Percentiles rank a stretch among this genome's conserved stretches.
Conservation (phyloP, 192 early-diverging fungal species). For the Coemansia sp. region DNA sequence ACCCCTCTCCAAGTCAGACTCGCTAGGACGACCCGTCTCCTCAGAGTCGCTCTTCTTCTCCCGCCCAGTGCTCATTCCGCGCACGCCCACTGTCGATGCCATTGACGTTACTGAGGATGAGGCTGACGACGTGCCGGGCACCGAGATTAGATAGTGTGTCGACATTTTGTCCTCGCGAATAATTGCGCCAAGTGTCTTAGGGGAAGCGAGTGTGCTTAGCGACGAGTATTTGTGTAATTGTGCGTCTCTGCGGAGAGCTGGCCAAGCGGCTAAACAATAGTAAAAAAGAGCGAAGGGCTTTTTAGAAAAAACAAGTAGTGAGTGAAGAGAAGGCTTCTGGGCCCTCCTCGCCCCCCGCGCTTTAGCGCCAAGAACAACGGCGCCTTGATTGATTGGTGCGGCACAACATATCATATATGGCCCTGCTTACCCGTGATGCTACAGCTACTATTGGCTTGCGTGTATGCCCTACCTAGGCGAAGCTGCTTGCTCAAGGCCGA, state of each 20-base stretch:
- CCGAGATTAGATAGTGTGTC: constrained; percentile 40
- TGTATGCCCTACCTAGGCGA: not conserved
- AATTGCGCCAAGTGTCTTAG: not conserved
- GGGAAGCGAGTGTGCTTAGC: not conserved
- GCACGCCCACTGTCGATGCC: constrained; percentile 32
- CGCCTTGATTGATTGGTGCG: not conserved
- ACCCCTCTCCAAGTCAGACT: constrained; percentile 24
- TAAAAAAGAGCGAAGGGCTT: not conserved
- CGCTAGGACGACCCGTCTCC: not conserved
- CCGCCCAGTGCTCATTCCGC: constrained; percentile 24
- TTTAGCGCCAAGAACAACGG: not conserved
- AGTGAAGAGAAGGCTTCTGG: not conserved
- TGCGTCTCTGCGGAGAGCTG: constrained; percentile 2
- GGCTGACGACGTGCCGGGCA: constrained; percentile 25
- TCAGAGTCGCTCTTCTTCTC: constrained; percentile 9
- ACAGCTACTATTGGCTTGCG: not conserved
- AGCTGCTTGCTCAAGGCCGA: not conserved
- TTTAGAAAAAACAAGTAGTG: not conserved
- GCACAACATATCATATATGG: not conserved
- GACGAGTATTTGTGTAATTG: constrained; percentile 1
- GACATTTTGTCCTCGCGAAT: constrained; percentile 15
- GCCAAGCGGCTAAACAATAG: not conserved
- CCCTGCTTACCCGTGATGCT: constrained; percentile 8
- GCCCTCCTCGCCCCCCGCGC: not conserved
- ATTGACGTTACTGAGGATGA: constrained; percentile 31